Percentiles rank a stretch among this genome's conserved stretches.
phyloP scores from a whole-genome alignment of 225 moss, liverwort and hornwort genomes.

The Pseudoscleropodium purum region DNA sequence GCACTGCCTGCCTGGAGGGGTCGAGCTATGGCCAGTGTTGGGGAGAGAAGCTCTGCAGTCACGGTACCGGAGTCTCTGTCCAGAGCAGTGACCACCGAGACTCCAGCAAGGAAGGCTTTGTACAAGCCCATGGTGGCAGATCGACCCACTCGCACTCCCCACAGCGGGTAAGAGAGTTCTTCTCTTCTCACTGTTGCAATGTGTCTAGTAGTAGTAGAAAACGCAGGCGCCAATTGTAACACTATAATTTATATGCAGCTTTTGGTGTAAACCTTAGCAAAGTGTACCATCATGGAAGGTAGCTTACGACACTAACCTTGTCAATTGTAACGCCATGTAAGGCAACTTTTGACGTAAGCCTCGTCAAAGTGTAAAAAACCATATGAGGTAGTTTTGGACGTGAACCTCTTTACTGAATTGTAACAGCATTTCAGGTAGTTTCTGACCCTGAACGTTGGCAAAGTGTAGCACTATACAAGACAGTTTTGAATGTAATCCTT shows the following conservation, averaged over 20 bases:
- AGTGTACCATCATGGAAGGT: not conserved
- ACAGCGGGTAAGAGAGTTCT: constrained; percentile 23
- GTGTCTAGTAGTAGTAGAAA: not conserved
- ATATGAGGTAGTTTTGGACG: not conserved
- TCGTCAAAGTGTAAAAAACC: not conserved
- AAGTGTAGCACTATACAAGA: not conserved
- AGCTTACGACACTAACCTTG: not conserved
- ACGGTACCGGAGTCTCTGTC: not conserved
- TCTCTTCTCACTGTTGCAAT: not conserved
- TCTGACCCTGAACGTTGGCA: not conserved
- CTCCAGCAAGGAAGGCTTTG: not conserved
- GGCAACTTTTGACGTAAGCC: not conserved
- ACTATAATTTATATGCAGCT: not conserved
- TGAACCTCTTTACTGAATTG: not conserved
- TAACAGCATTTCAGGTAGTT: not conserved
- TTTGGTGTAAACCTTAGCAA: not conserved
- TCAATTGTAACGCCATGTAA: not conserved
- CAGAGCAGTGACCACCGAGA: not conserved
- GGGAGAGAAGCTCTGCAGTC: not conserved
- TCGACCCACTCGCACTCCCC: constrained; percentile 39
- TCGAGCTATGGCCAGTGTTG: not conserved
- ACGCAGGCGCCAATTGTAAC: not conserved
- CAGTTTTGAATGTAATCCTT: not conserved
- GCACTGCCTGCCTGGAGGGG: not conserved
- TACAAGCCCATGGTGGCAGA: constrained; percentile 28